phyloP scores from a whole-genome alignment of 2,329 filamentous ascomycete genomes.

The Herpotrichia juniperi region DNA sequence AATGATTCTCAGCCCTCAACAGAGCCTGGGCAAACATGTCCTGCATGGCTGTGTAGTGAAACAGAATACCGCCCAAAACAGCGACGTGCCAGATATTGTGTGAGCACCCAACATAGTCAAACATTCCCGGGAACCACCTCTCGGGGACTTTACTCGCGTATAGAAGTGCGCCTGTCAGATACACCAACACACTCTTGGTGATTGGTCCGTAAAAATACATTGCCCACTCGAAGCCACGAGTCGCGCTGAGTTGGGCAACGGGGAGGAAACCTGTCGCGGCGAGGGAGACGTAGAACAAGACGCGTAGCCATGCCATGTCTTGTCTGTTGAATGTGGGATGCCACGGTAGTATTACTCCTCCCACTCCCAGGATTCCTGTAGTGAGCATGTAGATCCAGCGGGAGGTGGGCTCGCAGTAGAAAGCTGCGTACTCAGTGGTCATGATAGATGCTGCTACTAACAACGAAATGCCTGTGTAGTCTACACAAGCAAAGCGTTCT shows the following conservation, averaged over 20 bases:
- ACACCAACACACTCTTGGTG: conserved; percentile 83
- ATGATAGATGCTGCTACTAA: conserved; percentile 96
- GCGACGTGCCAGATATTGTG: conserved; percentile 98
- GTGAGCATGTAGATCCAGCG: conserved; percentile 84
- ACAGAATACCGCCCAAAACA: conserved; percentile 93
- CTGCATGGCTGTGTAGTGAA: conserved; percentile 96
- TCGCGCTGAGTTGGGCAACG: conserved; percentile 79
- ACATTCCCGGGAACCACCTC: conserved; percentile 88
- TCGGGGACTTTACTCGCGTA: conserved; percentile 95
- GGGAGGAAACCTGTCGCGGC: conserved; percentile 89
- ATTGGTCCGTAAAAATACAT: conserved; percentile 88
- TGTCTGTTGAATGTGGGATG: conserved; percentile 90
- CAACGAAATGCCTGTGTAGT: conserved; percentile 96
- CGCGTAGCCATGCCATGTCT: conserved; percentile 92
- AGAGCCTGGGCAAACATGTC: conserved; percentile 76
- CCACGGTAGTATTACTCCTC: conserved; percentile 92
- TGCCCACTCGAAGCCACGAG: conserved; percentile 81
- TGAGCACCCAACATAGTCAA: conserved; percentile 93
- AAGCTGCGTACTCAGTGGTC: conserved; percentile 97
- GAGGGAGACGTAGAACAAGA: conserved; percentile 88
- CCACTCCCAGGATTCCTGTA: conserved; percentile 81
- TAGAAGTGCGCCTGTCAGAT: conserved; percentile 80
- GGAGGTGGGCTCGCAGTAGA: conserved; percentile 93
- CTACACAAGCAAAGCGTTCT: conserved; percentile 95
- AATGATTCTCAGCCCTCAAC: conserved; percentile 38